A percentile compares a stretch with the other conserved stretches of the same genome.
Evolutionary conservation across 495 filamentous ascomycete genomes (phyloP).

Genomic region (Penicillium flavigenum): DNA sequence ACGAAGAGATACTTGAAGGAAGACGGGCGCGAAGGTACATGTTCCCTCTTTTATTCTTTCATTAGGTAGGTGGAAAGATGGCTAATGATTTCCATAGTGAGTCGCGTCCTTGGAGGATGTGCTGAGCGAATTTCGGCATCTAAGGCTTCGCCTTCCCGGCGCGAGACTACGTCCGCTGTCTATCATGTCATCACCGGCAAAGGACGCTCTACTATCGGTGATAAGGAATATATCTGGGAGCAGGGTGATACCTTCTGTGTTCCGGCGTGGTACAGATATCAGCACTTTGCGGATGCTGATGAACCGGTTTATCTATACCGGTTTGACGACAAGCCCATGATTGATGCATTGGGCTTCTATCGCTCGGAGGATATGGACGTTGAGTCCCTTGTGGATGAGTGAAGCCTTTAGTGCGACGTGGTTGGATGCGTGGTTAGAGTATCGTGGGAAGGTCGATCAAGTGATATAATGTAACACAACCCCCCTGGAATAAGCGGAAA

Average conservation of each 20-base stretch:
- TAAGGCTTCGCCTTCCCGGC: slow-evolving; percentile 24
- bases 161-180: slow-evolving; percentile 43
- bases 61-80: slow-evolving; percentile 15
- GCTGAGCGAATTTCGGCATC: slow-evolving; percentile 38
- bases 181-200: slow-evolving; percentile 43
- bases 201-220: slow-evolving; percentile 36
- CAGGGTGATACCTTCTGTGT: slow-evolving; percentile 47
- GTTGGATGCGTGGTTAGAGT: background rate
- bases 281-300: slow-evolving; percentile 37
- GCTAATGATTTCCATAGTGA: slow-evolving; percentile 22
- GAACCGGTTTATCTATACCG: slow-evolving; percentile 46
- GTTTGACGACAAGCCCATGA: slow-evolving; percentile 49
- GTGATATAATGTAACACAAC: background rate
- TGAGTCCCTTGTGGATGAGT: slow-evolving; percentile 22
- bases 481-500: background rate
- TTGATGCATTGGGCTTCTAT: slow-evolving; percentile 46
- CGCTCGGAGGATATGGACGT: slow-evolving; percentile 37
- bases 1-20: slow-evolving; percentile 31
- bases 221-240: slow-evolving; percentile 35
- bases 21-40: slow-evolving; percentile 35
- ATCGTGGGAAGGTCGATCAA: background rate
- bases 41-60: background rate
- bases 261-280: slow-evolving; percentile 43
- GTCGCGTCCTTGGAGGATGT: slow-evolving; percentile 38
- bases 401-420: background rate